Evolutionary conservation across 1,284 basidiomycete species (phyloP).

Genomic region (Gomphus bonarii): DNA sequence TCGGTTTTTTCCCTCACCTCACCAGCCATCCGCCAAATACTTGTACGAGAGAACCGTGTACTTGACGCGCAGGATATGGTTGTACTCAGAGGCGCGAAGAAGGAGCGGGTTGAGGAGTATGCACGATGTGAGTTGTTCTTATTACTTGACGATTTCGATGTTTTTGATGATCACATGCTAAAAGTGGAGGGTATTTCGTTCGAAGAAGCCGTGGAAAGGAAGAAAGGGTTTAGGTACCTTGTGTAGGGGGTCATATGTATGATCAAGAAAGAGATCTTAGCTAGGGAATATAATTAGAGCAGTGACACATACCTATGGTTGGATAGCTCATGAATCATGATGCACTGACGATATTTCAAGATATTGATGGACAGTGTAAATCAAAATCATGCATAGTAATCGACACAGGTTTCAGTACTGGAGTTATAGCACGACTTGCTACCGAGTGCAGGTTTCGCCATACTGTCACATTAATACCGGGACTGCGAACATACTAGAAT

Average conservation of each 20-base stretch:
- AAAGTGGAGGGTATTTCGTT: conserved; percentile 39
- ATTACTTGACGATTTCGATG: neutral
- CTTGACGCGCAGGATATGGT: conserved; percentile 35
- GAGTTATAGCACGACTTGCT: no score
- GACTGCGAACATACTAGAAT: no score
- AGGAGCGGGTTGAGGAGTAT: conserved; percentile 33
- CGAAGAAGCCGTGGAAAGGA: conserved; percentile 37
- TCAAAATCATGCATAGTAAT: no score
- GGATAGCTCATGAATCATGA: no score
- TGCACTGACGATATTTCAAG: no score
- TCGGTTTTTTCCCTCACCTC: conserved; percentile 6
- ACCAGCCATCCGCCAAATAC: conserved; percentile 37
- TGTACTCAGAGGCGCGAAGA: conserved; percentile 29
- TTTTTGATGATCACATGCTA: neutral
- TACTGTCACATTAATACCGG: no score
- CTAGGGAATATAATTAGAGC: no score
- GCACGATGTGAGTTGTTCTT: conserved; percentile 17
- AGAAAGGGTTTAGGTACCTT: conserved; percentile 38
- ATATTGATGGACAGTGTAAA: no score
- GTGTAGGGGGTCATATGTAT: conserved; percentile 20
- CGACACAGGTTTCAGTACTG: no score
- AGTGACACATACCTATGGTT: no score
- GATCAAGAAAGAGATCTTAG: no score
- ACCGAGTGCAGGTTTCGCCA: no score
- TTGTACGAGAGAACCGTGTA: conserved; percentile 33